Evolutionary conservation across 1,284 basidiomycete species (phyloP).

Genomic region (Puccinia hordei): DNA sequence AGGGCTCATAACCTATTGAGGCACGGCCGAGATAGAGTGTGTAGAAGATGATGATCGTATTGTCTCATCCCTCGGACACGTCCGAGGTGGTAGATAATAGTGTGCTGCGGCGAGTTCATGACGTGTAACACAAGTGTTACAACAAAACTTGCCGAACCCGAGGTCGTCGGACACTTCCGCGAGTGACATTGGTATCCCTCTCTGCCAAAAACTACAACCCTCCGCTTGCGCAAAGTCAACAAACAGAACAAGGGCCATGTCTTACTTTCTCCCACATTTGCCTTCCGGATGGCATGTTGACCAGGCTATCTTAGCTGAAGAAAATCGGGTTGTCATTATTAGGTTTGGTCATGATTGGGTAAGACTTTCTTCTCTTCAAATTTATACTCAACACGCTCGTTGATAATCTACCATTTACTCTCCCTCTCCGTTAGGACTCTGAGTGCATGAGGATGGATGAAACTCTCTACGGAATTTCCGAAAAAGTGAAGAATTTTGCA

Average conservation of each 20-base stretch:
- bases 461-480: constrained; percentile 85
- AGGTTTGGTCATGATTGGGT: constrained; percentile 59
- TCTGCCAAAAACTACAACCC: too few species aligned
- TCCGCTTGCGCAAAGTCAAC: background rate
- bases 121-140: too few species aligned
- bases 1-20: too few species aligned
- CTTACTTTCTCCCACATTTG: constrained; percentile 79
- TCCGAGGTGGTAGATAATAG: too few species aligned
- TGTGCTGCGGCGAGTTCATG: too few species aligned
- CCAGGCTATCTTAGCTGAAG: constrained; percentile 59
- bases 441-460: constrained; percentile 99
- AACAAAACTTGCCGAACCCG: too few species aligned
- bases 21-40: too few species aligned
- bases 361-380: background rate
- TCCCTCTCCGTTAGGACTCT: constrained; percentile 64
- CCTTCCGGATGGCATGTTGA: constrained; percentile 69
- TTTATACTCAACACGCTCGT: background rate
- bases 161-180: too few species aligned
- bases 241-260: constrained; percentile 56
- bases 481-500: constrained; percentile 97
- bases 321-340: constrained; percentile 60
- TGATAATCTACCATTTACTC: too few species aligned
- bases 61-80: too few species aligned
- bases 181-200: too few species aligned
- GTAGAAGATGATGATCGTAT: too few species aligned